Conservation (phyloP, 2,329 filamentous ascomycete genomes). For the Aspergillus niger region DNA sequence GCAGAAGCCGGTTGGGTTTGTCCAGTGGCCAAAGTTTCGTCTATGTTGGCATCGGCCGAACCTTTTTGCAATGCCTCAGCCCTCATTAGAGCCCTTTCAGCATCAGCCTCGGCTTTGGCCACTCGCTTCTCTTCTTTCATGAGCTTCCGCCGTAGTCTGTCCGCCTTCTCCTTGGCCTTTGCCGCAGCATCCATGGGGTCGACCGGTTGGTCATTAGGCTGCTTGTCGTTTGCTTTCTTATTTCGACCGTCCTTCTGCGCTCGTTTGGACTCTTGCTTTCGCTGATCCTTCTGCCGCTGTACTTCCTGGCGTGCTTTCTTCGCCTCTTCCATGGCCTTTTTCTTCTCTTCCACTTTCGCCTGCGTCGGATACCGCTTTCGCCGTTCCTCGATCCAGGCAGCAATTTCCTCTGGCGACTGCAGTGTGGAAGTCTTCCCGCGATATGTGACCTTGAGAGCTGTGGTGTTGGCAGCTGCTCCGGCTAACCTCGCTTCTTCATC, state of each 20-base stretch:
- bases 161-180: slow-evolving; percentile 44
- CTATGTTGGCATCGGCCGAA: slow-evolving; percentile 15
- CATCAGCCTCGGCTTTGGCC: slow-evolving; percentile 48
- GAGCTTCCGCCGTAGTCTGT: slow-evolving; percentile 51
- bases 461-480: slow-evolving; percentile 21
- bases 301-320: slow-evolving; percentile 48
- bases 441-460: slow-evolving; percentile 55
- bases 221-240: slow-evolving; percentile 26
- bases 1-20: slow-evolving; percentile 4
- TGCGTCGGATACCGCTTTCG: slow-evolving; percentile 78
- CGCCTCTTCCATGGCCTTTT: slow-evolving; percentile 66
- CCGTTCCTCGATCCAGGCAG: slow-evolving; percentile 78
- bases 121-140: slow-evolving; percentile 65
- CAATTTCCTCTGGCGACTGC: slow-evolving; percentile 66
- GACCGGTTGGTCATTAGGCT: slow-evolving; percentile 26
- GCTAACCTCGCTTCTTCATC: slow-evolving; percentile 50
- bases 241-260: slow-evolving; percentile 35
- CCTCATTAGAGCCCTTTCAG: slow-evolving; percentile 40
- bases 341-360: slow-evolving; percentile 63
- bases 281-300: slow-evolving; percentile 44
- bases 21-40: background rate
- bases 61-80: slow-evolving; percentile 36
- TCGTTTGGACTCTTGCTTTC: slow-evolving; percentile 37
- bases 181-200: slow-evolving; percentile 36
- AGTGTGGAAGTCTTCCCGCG: slow-evolving; percentile 57